Base-by-base conservation (phyloP, 2,329 filamentous ascomycete genomes). In the Pseudogymnoascus sp. region DNA sequence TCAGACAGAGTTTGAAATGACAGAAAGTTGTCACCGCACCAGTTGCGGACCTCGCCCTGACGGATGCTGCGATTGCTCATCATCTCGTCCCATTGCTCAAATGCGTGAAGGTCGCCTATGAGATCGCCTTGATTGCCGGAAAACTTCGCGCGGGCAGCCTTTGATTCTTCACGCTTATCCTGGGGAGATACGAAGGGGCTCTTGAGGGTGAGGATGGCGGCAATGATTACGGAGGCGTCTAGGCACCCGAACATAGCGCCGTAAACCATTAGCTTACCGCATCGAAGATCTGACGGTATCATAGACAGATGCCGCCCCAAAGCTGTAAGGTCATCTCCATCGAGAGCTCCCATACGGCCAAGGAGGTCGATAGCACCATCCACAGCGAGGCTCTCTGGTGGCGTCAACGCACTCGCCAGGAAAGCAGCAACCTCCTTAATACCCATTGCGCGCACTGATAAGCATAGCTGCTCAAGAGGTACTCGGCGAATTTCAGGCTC, bases 371-470 rank as follows among this genome's bases (percentile, higher is more conserved):
- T 80, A 0, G 95, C 95, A 14, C 90, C 91, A 68, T 95, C 89
- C 16, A 99, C 91, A 10, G 95, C 93, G 2, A 89, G 81, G 28
- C 85, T 89, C 65, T 91, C 91, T 0, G 95, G 95, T 0, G 95
- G 95, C 1, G 93, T 97, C 7, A 96, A 85, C 0, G 93, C 95
- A 59, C 90, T 88, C 1, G 87, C 87, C 10, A 99, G 82, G 76
- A 99, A 99, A 2, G 78, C 79, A 4, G 86, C 83, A 1, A 98
- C 90, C 68, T 97, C 89, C 61, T 84, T 82, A 63, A 96, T 89
- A 1, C 92, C 93, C 92, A 98, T 98, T 16, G 93, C 92, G 66
- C 95, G 90, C 46, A 99, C 95, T 0, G 92, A 96, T 4, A 99
- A 81, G 73, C 93, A 98, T 26, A 98, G 84, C 72, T 98, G 93